phyloP scores from a whole-genome alignment of 1,139 yeast species.

The Hyphopichia burtonii region DNA sequence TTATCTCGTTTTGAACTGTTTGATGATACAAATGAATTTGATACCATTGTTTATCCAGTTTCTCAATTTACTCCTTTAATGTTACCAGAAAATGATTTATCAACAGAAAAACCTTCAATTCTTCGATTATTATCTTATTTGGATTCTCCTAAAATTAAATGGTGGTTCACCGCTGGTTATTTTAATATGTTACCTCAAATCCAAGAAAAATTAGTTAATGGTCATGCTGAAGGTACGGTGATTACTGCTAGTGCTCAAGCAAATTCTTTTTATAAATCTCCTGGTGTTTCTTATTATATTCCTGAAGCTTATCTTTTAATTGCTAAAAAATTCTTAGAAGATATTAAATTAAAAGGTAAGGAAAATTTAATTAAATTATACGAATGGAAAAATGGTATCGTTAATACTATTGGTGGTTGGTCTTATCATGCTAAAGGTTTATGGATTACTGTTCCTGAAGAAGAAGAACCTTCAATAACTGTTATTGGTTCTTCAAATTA shows the following conservation, averaged over 20 bases:
- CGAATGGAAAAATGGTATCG: constrained; percentile 89
- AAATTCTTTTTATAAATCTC: constrained; percentile 84
- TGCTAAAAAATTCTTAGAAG: constrained; percentile 66
- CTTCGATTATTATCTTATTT: constrained; percentile 59
- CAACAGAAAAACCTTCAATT: constrained; percentile 79
- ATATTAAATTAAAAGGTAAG: constrained; percentile 47
- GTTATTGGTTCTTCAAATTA: constrained; percentile 92
- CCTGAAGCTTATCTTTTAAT: constrained; percentile 87
- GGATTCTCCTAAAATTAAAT: constrained; percentile 54
- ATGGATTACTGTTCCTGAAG: constrained; percentile 72
- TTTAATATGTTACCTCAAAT: constrained; percentile 86
- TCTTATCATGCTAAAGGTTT: constrained; percentile 98
- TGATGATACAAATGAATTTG: constrained; percentile 31
- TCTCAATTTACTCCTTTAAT: constrained; percentile 88
- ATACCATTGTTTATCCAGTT: constrained; percentile 85
- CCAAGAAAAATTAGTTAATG: constrained; percentile 55
- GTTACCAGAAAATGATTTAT: constrained; percentile 50
- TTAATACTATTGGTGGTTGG: constrained; percentile 86
- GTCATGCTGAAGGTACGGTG: constrained; percentile 65
- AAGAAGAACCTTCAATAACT: constrained; percentile 64
- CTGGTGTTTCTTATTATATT: constrained; percentile 76
- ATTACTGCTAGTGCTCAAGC: constrained; percentile 93
- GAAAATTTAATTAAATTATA: constrained; percentile 51
- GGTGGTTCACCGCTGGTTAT: constrained; percentile 97
- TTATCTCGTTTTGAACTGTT: constrained; percentile 35